phyloP scores from a whole-genome alignment of 352 stramenopile species.

The Pilasporangium apinafurcum region DNA sequence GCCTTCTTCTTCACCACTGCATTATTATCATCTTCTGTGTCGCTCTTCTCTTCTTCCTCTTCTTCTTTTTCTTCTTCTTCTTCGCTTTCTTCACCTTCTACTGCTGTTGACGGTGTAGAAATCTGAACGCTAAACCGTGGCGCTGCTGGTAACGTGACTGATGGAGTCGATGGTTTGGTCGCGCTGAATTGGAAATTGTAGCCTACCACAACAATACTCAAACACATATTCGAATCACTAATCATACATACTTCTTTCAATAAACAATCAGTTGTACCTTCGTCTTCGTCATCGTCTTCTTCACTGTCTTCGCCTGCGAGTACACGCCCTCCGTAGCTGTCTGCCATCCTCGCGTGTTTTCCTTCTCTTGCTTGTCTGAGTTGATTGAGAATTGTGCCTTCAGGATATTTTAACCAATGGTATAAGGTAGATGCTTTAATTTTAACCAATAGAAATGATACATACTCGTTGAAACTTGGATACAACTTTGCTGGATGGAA shows the following conservation, averaged over 20 bases:
- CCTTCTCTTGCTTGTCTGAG: no score
- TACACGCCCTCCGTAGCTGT: constrained; percentile 57
- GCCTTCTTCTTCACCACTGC: background rate
- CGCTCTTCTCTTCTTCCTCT: background rate
- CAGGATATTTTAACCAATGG: no score
- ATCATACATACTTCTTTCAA: no score
- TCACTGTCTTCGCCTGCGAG: constrained; percentile 76
- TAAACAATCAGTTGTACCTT: constrained; percentile 10
- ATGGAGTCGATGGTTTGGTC: constrained; percentile 1
- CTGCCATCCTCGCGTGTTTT: constrained; percentile 34
- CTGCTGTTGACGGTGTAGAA: constrained; percentile 6
- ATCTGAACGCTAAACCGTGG: constrained; percentile 12
- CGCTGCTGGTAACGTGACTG: constrained; percentile 6
- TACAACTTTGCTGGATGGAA: background rate
- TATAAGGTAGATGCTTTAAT: no score
- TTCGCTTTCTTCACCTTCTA: constrained; percentile 14
- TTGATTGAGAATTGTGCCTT: no score
- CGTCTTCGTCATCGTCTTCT: constrained; percentile 70
- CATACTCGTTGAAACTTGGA: background rate
- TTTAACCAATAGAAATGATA: constrained; percentile 4
- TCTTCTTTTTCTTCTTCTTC: constrained; percentile 6
- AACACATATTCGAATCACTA: background rate
- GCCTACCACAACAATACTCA: constrained; percentile 9
- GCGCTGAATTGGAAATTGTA: constrained; percentile 48
- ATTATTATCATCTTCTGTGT: background rate